Conservation (phyloP, 352 stramenopile species). For the Phytophthora fragariaefolia region DNA sequence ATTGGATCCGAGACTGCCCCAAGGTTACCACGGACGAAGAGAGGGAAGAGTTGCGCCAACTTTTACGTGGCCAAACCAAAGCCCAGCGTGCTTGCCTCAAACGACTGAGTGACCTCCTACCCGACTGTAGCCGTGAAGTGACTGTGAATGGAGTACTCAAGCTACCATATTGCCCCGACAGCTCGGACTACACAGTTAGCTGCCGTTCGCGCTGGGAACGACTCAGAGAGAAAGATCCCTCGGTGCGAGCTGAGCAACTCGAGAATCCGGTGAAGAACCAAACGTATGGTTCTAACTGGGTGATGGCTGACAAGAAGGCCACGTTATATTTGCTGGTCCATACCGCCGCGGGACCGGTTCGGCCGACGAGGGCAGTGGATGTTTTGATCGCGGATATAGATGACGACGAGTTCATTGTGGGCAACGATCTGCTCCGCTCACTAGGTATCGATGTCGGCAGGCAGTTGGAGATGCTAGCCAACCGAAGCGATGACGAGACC, state of each 20-base stretch:
- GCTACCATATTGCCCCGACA: background rate
- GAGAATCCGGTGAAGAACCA: constrained; percentile 1
- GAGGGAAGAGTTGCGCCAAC: too few relatives aligned
- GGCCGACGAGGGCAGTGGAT: constrained; percentile 1
- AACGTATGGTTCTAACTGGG: background rate
- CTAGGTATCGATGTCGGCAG: constrained; percentile 23
- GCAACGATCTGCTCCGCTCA: constrained; percentile 21
- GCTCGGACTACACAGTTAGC: constrained; percentile 3
- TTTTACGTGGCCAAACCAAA: too few relatives aligned
- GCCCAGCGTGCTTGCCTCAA: too few relatives aligned
- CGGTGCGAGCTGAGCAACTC: background rate
- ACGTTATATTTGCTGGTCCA: constrained; percentile 13
- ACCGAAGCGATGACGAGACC: background rate
- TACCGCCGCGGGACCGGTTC: constrained; percentile 6
- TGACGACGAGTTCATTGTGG: constrained; percentile 25
- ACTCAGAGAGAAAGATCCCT: background rate
- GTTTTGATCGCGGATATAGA: background rate
- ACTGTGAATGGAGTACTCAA: background rate
- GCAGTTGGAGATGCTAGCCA: constrained; percentile 13
- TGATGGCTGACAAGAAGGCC: background rate
- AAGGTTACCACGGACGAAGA: too few relatives aligned
- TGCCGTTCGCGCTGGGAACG: background rate
- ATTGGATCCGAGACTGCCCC: too few relatives aligned
- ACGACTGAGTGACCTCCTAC: too few relatives aligned
- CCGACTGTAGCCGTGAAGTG: background rate